Evolutionary conservation across 257 asterid genomes (phyloP), one percentile per base, ranked within the genome.

Genomic region (Ilex aquifolium): DNA sequence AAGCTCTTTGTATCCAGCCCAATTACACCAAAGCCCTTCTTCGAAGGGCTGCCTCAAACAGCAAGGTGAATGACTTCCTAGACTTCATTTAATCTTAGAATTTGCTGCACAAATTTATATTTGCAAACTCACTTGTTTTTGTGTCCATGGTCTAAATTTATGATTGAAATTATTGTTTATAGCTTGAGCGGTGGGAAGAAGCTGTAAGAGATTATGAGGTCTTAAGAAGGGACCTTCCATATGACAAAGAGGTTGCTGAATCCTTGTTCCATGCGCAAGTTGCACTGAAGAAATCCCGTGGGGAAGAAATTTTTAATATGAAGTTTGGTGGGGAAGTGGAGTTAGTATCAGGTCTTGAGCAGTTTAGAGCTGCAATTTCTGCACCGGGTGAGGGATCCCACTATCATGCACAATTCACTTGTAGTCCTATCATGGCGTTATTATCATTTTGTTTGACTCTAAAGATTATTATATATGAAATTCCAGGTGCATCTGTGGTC

Each of bases 101-200:
- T 21, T 21, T 21, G 27, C 27, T 21, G 27, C 27, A 21, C 27
- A 21, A 21, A 21, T 21, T 21, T 21, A 21, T 21, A 21, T 21
- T 21, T 36, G 42, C 42, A 36, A 36, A 36, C 42, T 36, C 42
- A 4, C 5, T 36, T 36, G 5, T 36, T 36, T 36, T 36, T 4
- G 42, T 36, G 42, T 36, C 42, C 42, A 36, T 4, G 42, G 42
- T 36, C 7, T 36, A 36, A 36, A 36, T 36, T 36, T 4, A 36
- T 36, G 5, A 30, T 21, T 44, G 11, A 42, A 27, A 39, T 56
- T 17, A 44, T 49, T 63, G 57, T 61, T 65, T 79, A 60, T 63
- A 94, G 99, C 96, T 94, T 59, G 96, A 90, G 72, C 69, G 78
- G 46, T 90, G 96, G 97, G 81, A 59, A 31, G 95, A 90, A 72